Evolutionary conservation across 1,284 basidiomycete genomes (phyloP), one percentile per base, ranked within the genome.

Genomic region (Porodaedalea pini): DNA sequence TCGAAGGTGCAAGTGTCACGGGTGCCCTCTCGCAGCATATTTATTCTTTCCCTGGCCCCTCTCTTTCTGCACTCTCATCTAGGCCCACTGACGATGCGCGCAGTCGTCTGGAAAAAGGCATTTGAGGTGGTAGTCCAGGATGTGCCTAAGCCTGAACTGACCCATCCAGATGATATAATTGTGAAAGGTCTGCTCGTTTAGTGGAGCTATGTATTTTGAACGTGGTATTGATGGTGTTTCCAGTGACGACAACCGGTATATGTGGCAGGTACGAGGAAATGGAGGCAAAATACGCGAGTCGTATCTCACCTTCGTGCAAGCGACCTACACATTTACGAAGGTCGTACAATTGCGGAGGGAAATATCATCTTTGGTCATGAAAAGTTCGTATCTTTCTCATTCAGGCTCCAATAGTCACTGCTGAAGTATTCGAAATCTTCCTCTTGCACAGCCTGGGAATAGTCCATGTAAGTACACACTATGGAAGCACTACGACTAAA

Each of bases 291-390:
- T 37, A n/a, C 11, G 6, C 3, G 3, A n/a, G n/a, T 10, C 11
- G 36, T 37, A n/a, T 11, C 23, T 53, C 52, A 59, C 31, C 7
- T 17, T 63, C 48, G 23, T 52, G n/a, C 17, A 47, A 78, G 78
- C 51, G 79, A 81, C 61, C 63, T 80, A 55, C 77, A 80, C 59
- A 80, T 80, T 77, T 80, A 80, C 63, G 78, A 81, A 67, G 79
- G 79, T 10, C 77, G 79, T 58, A 80, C 79, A 1, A 75, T 71
- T 15, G 78, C 78, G 1, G 61, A 79, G 61, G 59, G 75, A 32
- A 78, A 78, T 3, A 78, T 80, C 32, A 73, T 79, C 13, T 80
- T 81, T 56, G 78, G 79, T 4, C 79, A 80, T 63, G 79, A 81
- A 64, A 81, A 80, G 76, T 78, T 60, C 25, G 69, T 59, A n/a